These are phyloP conservation scores for Coniosporium tulheliwenetii DNA, from an alignment of 2,329 filamentous ascomycete species.

Conservation along the genomic window DNA sequence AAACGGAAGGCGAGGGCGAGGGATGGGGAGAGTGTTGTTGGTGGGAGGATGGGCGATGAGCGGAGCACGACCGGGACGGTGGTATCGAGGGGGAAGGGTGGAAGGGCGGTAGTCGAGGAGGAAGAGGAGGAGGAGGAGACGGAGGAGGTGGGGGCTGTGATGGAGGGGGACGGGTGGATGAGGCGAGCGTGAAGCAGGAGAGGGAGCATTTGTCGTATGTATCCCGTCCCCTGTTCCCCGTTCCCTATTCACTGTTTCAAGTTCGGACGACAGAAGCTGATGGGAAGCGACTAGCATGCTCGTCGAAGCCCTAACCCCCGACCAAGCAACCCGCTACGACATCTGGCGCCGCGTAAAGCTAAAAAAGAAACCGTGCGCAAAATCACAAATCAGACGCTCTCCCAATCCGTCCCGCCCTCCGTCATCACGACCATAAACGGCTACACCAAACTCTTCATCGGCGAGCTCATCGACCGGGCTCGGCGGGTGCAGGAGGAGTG, in stretches of 20 bases:
- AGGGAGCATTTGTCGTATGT: slow-evolving; percentile 32
- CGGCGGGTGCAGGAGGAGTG: slow-evolving; percentile 58
- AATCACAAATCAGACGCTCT: slow-evolving; percentile 68
- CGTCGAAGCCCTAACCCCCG: slow-evolving; percentile 46
- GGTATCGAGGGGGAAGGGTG: slow-evolving; percentile 8
- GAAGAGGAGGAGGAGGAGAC: slow-evolving; percentile 34
- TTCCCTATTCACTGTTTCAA: background rate
- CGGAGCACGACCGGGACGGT: slow-evolving; percentile 20
- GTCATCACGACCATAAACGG: slow-evolving; percentile 63
- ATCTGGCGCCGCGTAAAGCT: slow-evolving; percentile 55
- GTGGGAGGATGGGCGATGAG: slow-evolving; percentile 5
- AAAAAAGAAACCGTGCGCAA: slow-evolving; percentile 53
- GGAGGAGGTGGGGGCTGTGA: slow-evolving; percentile 36
- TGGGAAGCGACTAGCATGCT: slow-evolving; percentile 29
- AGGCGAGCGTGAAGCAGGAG: slow-evolving; percentile 47
- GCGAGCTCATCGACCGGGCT: slow-evolving; percentile 59
- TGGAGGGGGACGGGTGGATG: slow-evolving; percentile 35
- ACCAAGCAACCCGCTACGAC: slow-evolving; percentile 56
- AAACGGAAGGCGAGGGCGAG: slow-evolving; percentile 5
- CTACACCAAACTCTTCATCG: slow-evolving; percentile 62
- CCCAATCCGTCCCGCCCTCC: slow-evolving; percentile 58
- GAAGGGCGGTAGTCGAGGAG: slow-evolving; percentile 5
- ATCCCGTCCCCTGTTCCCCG: background rate
- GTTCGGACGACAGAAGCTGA: background rate
- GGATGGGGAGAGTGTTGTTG: slow-evolving; percentile 3